phyloP scores from a whole-genome alignment of 176 grass and related monocot genomes.

The Cymbopogon citratus region DNA sequence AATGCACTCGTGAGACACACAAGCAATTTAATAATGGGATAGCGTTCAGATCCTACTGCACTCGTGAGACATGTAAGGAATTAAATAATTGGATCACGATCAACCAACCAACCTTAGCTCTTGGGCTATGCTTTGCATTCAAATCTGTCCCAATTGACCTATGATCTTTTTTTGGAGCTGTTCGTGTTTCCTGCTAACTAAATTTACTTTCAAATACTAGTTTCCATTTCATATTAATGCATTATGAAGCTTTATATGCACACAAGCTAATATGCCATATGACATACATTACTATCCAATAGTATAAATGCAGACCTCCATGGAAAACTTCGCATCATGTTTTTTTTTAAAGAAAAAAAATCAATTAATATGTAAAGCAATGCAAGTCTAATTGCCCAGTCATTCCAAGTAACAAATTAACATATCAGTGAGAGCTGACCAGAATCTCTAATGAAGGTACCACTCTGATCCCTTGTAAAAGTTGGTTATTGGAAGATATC shows the following conservation, averaged over 20 bases:
- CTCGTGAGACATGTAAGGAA: neutral
- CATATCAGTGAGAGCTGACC: neutral
- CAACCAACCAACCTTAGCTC: neutral
- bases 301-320: neutral
- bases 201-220: neutral
- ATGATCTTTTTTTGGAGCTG: neutral
- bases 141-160: conserved; percentile 1
- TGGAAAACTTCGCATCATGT: too few relatives aligned
- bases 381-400: neutral
- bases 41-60: neutral
- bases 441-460: neutral
- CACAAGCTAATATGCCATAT: neutral
- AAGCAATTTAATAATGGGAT: conserved; percentile 12
- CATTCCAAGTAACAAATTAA: neutral
- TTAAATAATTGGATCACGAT: conserved; percentile 9
- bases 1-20: neutral
- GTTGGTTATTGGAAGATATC: neutral
- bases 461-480: neutral
- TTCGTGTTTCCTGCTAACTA: neutral
- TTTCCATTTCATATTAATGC: neutral
- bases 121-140: neutral
- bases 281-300: neutral
- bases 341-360: neutral
- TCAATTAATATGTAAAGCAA: neutral
- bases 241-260: neutral